Percentiles rank a stretch among this genome's conserved stretches.
Conservation (phyloP, 495 filamentous ascomycete genomes). For the Aspergillus carlsbadensis region DNA sequence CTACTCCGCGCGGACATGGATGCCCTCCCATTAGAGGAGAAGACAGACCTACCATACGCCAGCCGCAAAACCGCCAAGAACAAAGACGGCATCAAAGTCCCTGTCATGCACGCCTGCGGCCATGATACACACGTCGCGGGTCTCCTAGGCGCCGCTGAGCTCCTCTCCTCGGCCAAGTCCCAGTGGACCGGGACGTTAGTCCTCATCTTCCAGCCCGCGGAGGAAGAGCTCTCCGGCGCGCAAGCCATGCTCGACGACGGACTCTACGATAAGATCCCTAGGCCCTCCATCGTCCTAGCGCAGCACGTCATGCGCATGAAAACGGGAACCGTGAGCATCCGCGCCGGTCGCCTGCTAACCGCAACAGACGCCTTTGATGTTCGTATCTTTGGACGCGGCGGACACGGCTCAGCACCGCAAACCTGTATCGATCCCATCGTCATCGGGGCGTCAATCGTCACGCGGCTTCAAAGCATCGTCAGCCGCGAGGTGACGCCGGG, state of each 20-base stretch:
- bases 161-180: constrained; percentile 38
- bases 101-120: constrained; percentile 68
- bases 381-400: constrained; percentile 49
- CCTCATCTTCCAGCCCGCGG: constrained; percentile 59
- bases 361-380: constrained; percentile 45
- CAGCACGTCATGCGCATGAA: constrained; percentile 55
- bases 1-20: constrained; percentile 63
- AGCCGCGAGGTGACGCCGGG: constrained; percentile 50
- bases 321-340: constrained; percentile 38
- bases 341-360: constrained; percentile 27
- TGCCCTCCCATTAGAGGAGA: constrained; percentile 58
- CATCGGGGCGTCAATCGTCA: constrained; percentile 49
- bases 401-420: constrained; percentile 53
- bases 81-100: constrained; percentile 42
- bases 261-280: constrained; percentile 48
- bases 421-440: constrained; percentile 57
- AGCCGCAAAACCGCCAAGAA: constrained; percentile 44
- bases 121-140: constrained; percentile 62
- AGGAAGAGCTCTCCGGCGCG: constrained; percentile 57
- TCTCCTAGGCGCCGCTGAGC: constrained; percentile 50
- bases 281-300: constrained; percentile 56
- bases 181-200: constrained; percentile 59
- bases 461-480: constrained; percentile 56
- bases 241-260: constrained; percentile 62
- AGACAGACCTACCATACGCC: constrained; percentile 55